phyloP scores from a whole-genome alignment of 2,329 filamentous ascomycete genomes.

The Clonostachys solani region DNA sequence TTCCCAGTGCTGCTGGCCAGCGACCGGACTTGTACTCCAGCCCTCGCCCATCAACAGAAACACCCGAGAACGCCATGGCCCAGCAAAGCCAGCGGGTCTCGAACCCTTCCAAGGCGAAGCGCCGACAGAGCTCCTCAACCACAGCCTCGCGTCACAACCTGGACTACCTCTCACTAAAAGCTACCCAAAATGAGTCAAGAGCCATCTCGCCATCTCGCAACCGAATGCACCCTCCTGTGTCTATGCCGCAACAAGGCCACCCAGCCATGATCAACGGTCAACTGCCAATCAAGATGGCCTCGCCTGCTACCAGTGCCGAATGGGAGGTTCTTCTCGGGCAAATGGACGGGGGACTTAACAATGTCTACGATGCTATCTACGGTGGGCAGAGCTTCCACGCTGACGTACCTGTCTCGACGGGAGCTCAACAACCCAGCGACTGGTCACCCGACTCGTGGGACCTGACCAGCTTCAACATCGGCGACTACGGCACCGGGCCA shows the following conservation, averaged over 20 bases:
- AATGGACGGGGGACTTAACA: conserved; percentile 74
- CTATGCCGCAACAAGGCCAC: conserved; percentile 15
- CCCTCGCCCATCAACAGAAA: conserved; percentile 45
- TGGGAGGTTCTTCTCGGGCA: conserved; percentile 81
- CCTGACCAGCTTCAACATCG: conserved; percentile 43
- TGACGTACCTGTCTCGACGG: conserved; percentile 20
- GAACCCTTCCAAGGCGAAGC: not conserved
- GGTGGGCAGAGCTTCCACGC: conserved; percentile 46
- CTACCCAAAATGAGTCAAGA: conserved; percentile 38
- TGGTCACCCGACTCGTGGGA: conserved; percentile 59
- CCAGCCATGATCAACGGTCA: conserved; percentile 4
- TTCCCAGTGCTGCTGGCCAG: conserved; percentile 32
- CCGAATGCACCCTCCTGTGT: conserved; percentile 26
- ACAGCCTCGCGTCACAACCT: conserved; percentile 36
- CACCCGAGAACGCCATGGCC: conserved; percentile 11
- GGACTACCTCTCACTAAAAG: conserved; percentile 54
- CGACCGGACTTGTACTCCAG: conserved; percentile 32
- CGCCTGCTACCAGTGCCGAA: conserved; percentile 56
- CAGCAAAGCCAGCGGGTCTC: no score
- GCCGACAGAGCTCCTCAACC: not conserved
- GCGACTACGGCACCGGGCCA: conserved; percentile 30
- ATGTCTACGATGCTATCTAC: conserved; percentile 82
- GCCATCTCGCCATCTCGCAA: conserved; percentile 42
- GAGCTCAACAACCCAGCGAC: conserved; percentile 17
- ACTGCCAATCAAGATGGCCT: conserved; percentile 22